Conservation (phyloP, 2,329 filamentous ascomycete genomes). For the Pleurostoma richardsiae region DNA sequence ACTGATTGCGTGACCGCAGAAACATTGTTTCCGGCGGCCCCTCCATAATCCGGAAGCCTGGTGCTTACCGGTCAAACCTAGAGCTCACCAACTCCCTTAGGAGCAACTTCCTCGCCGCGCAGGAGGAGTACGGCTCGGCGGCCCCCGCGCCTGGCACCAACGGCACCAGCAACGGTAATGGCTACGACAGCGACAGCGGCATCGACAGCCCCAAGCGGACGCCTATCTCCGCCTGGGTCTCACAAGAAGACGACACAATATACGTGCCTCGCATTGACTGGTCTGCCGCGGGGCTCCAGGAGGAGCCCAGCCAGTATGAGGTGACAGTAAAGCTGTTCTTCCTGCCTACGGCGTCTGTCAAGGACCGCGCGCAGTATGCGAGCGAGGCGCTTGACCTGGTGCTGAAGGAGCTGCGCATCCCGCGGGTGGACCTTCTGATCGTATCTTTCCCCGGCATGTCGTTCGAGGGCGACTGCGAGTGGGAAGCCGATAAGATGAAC, state of each 20-base stretch:
- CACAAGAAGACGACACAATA: constrained; percentile 51
- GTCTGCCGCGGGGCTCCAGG: constrained; percentile 64
- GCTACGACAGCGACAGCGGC: constrained; percentile 22
- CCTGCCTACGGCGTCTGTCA: constrained; percentile 64
- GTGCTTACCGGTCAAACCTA: constrained; percentile 80
- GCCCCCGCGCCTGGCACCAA: constrained; percentile 16
- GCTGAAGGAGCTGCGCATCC: constrained; percentile 69
- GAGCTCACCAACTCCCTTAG: constrained; percentile 87
- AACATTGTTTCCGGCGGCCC: constrained; percentile 85
- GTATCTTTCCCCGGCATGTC: constrained; percentile 89
- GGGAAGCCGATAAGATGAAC: constrained; percentile 61
- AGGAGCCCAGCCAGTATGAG: constrained; percentile 82
- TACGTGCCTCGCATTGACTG: constrained; percentile 78
- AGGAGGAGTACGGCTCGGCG: constrained; percentile 50
- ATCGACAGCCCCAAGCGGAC: constrained; percentile 19
- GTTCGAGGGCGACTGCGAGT: constrained; percentile 90
- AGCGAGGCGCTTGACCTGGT: constrained; percentile 77
- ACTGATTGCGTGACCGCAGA: constrained; percentile 30
- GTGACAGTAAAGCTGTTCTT: constrained; percentile 96
- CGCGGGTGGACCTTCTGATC: constrained; percentile 80
- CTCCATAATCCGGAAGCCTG: constrained; percentile 75
- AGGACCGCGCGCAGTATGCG: constrained; percentile 64
- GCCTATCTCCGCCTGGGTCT: constrained; percentile 59
- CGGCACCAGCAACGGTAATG: constrained; percentile 23
- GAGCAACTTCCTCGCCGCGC: constrained; percentile 73